These are phyloP conservation scores for Globisporangium emineosum DNA, from an alignment of 352 stramenopile genomes.

Conservation along the genomic window DNA sequence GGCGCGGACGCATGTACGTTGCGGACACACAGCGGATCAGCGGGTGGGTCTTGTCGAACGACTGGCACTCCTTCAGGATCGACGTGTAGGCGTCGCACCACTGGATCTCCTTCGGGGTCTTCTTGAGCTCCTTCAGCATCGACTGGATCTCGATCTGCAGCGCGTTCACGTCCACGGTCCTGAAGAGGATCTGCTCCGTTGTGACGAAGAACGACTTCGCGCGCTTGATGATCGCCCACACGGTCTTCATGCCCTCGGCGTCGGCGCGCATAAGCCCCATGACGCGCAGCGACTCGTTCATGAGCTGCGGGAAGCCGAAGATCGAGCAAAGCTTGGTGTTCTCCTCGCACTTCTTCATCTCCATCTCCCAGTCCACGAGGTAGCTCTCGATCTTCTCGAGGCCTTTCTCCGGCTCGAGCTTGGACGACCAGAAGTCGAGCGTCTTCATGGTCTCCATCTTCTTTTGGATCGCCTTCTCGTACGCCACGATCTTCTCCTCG, in stretches of 20 bases:
- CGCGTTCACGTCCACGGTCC: conserved; percentile 89
- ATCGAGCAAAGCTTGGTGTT: conserved; percentile 91
- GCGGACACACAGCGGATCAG: conserved; percentile 73
- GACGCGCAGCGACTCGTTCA: conserved; percentile 87
- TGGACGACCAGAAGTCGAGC: conserved; percentile 82
- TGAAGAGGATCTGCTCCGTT: conserved; percentile 87
- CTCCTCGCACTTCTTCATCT: conserved; percentile 90
- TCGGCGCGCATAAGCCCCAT: conserved; percentile 87
- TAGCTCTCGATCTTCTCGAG: conserved; percentile 85
- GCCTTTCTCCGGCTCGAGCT: conserved; percentile 73
- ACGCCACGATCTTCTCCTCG: conserved; percentile 91
- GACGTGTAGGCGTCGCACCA: conserved; percentile 91
- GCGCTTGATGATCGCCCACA: conserved; percentile 80
- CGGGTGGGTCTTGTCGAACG: conserved; percentile 84
- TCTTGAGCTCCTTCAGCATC: conserved; percentile 92
- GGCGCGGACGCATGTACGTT: conserved; percentile 90
- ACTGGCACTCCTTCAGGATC: conserved; percentile 74
- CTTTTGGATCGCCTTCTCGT: conserved; percentile 88
- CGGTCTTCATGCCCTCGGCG: conserved; percentile 70
- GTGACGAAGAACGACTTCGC: conserved; percentile 67
- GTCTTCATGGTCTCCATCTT: conserved; percentile 81
- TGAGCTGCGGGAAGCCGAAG: conserved; percentile 94
- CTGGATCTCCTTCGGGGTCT: conserved; percentile 90
- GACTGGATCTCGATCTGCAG: conserved; percentile 94
- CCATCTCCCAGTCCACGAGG: conserved; percentile 79